Base-by-base conservation (phyloP, 2,329 filamentous ascomycete genomes). In the Nothophoma quercina region DNA sequence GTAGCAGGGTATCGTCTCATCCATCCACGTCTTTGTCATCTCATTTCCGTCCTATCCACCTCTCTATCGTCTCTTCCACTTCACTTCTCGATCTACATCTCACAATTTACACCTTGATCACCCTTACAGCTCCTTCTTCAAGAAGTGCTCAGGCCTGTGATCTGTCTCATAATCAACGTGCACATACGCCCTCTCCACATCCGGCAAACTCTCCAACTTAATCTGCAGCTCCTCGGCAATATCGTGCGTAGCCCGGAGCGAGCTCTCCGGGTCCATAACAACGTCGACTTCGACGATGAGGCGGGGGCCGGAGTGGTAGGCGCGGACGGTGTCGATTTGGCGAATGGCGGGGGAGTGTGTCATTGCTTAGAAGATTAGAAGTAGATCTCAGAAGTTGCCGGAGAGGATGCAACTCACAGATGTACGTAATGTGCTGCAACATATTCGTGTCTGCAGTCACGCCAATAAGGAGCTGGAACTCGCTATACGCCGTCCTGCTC, bases 81-180 rank as follows among this genome's bases (percentile, higher is more conserved):
- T 12, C 26, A 4, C 13, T 4, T 28, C 10, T 10, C 26, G 26
- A 28, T 12, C 5, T 12, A 3, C 9, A 5, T 10, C 26, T 32
- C 35, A n/a, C n/a, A n/a, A n/a, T n/a, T n/a, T n/a, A n/a, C n/a
- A n/a, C n/a, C n/a, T n/a, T n/a, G n/a, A n/a, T n/a, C n/a, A n/a
- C n/a, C n/a, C n/a, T n/a, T 71, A 86, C 38, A 87, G 67, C 62
- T 87, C 85, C 75, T 88, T 88, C 73, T 88, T 88, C 71, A 85
- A 73, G 53, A 70, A 87, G 71, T 88, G 93, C 79, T 97, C 93
- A 0, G 93, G 93, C 74, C 95, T 93, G 75, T 98, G 95, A 15
- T 89, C 92, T 4, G 93, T 97, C 79, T 98, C 95, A 66, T 96
- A 98, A 74, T 99, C 95, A 15, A 97, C 93, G 73, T 99, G 95